phyloP scores from a whole-genome alignment of 495 filamentous ascomycete genomes.

The Hypoxylon subgilvum region DNA sequence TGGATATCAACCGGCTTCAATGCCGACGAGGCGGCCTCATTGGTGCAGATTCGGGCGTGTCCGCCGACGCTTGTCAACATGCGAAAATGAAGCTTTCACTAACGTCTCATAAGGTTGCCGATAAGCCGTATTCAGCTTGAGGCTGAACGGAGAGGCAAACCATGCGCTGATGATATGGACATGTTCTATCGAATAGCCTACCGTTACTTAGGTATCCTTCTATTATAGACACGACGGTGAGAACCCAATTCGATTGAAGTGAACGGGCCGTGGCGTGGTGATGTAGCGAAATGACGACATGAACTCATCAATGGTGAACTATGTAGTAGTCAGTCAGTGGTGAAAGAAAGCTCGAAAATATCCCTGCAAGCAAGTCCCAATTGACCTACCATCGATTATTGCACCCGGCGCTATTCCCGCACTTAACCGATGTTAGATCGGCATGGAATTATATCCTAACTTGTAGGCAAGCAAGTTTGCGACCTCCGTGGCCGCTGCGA shows the following conservation, averaged over 20 bases:
- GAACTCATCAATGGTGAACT: slow-evolving; percentile 13
- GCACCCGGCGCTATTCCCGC: slow-evolving; percentile 32
- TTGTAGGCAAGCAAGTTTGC: slow-evolving; percentile 14
- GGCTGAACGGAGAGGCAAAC: slow-evolving; percentile 3
- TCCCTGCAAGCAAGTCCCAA: neutral
- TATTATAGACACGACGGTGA: too few species aligned
- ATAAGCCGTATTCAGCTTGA: neutral
- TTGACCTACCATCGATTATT: neutral
- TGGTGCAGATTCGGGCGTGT: slow-evolving; percentile 11
- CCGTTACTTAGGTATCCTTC: too few species aligned
- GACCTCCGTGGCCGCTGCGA: slow-evolving; percentile 38
- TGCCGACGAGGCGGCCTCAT: slow-evolving; percentile 19
- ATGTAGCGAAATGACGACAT: slow-evolving; percentile 3
- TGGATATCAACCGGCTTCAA: slow-evolving; percentile 31
- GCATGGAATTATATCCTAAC: slow-evolving; percentile 23
- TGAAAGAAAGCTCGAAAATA: slow-evolving; percentile 20
- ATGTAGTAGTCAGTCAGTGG: neutral
- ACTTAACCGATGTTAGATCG: slow-evolving; percentile 32
- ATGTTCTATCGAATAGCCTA: too few species aligned
- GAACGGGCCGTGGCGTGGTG: neutral
- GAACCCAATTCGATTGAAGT: slow-evolving; percentile 13
- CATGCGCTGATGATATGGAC: too few species aligned
- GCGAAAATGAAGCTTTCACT: slow-evolving; percentile 25
- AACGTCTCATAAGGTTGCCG: slow-evolving; percentile 1
- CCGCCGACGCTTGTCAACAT: slow-evolving; percentile 16